Evolutionary conservation across 2,329 filamentous ascomycete species (phyloP), one percentile per base, ranked within the genome.

Genomic region (Beauveria sp.): DNA sequence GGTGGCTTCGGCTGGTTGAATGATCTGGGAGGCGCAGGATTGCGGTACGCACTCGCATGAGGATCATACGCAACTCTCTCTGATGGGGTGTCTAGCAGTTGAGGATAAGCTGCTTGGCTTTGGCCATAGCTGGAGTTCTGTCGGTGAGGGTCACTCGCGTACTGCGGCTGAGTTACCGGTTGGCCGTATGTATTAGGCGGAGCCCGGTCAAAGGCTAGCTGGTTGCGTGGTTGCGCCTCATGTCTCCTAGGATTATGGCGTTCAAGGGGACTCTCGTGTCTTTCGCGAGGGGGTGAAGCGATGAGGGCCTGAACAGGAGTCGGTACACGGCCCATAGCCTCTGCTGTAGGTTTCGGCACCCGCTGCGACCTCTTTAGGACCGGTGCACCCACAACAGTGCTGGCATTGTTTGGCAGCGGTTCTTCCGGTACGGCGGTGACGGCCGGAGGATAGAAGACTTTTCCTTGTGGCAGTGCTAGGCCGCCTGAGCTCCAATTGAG

Each of bases 381-480:
- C 2, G 55, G 12, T 12, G 57, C 24, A n/a, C 52, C 57, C 24
- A 53, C 57, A 14, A 42, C 47, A 38, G 57, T 38, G 7, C 57
- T 53, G 22, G 28, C 50, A 8, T 60, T 60, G 7, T 46, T 49
- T 30, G 42, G 51, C n/a, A 54, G 55, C 42, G 49, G 63, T 22
- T 54, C 51, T 24, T 8, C 63, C 54, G 62, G 30, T n/a, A 63
- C 20, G 34, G 46, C 10, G 6, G 5, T 59, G 0, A 34, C 16
- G 14, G 18, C 56, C 7, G 47, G n/a, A 38, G 67, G 61, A 22
- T 66, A 69, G 22, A 67, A 68, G 16, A 62, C 38, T 2, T 62
- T 64, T 26, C 63, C 66, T 20, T 66, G 64, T 3, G 68, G 63
- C 40, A 68, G 38, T 10, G 67, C 57, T 24, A 68, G 47, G 18